Evolutionary conservation across 2,329 filamentous ascomycete genomes (phyloP).

Genomic region (Colletotrichum kahawae): DNA sequence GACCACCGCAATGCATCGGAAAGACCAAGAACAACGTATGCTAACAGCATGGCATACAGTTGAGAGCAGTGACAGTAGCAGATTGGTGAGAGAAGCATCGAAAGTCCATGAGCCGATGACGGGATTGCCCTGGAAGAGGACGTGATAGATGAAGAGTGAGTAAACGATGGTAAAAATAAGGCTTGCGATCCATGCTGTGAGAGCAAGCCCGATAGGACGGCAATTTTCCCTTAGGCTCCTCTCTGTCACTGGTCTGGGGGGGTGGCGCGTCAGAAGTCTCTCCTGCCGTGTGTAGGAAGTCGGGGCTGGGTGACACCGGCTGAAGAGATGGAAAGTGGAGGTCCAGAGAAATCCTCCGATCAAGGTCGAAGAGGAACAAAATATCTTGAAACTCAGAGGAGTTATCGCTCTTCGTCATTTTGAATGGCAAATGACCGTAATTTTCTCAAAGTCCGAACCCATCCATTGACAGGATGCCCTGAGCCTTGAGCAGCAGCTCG

Average conservation of each 20-base stretch:
- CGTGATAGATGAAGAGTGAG: constrained; percentile 9
- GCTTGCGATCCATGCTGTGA: neutral
- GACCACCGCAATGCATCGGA: constrained; percentile 15
- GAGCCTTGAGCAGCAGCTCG: neutral
- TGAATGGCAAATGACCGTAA: neutral
- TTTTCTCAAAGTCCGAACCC: neutral
- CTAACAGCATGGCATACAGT: constrained; percentile 6
- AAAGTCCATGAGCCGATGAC: neutral
- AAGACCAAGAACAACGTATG: neutral
- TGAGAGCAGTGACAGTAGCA: constrained; percentile 11
- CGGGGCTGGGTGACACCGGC: neutral
- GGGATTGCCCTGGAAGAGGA: constrained; percentile 6
- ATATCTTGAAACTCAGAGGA: neutral
- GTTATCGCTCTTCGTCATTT: neutral
- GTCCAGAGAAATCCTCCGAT: neutral
- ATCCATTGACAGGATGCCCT: neutral
- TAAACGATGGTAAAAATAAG: constrained; percentile 7
- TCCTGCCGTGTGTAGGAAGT: neutral
- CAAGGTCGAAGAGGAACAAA: neutral
- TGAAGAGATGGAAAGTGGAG: neutral
- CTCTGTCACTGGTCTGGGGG: neutral
- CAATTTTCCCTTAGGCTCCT: neutral
- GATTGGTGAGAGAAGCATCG: constrained; percentile 12
- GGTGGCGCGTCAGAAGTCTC: neutral
- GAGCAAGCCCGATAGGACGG: neutral